phyloP scores from a whole-genome alignment of 2,329 filamentous ascomycete species.

The Diaporthe vaccinii region DNA sequence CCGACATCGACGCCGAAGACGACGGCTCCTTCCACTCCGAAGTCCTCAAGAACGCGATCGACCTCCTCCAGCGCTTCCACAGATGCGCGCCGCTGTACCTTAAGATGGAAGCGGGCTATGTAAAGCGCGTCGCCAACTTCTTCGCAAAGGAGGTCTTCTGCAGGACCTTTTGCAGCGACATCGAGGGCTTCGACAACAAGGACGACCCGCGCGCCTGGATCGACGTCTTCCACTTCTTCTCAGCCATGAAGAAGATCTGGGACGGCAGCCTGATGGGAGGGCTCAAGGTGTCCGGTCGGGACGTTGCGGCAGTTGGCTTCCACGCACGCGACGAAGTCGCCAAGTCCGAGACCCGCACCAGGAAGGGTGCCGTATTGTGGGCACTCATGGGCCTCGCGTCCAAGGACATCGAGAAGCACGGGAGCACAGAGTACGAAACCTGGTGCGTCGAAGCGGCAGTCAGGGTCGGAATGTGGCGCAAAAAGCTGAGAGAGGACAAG shows the following conservation, averaged over 20 bases:
- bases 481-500: not conserved
- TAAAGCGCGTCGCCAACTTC: not conserved
- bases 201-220: not conserved
- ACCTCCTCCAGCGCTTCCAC: slow-evolving; percentile 25
- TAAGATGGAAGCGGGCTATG: not conserved
- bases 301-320: not conserved
- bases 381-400: slow-evolving; percentile 10
- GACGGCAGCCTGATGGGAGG: not conserved
- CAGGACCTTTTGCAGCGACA: slow-evolving; percentile 17
- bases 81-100: slow-evolving; percentile 12
- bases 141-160: slow-evolving; percentile 9
- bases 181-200: not conserved
- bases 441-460: not conserved
- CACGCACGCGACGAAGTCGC: not conserved
- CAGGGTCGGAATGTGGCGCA: not conserved
- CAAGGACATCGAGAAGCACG: not conserved
- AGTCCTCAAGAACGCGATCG: slow-evolving; percentile 26
- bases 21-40: slow-evolving; percentile 3
- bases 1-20: not conserved
- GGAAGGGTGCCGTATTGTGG: slow-evolving; percentile 6
- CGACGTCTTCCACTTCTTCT: slow-evolving; percentile 15
- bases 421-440: not conserved
- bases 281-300: not conserved
- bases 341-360: not conserved
- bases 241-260: slow-evolving; percentile 7